Evolutionary conservation across 2,329 filamentous ascomycete species (phyloP), one percentile per base, ranked within the genome.

Genomic region (Chaetomium strumarium): DNA sequence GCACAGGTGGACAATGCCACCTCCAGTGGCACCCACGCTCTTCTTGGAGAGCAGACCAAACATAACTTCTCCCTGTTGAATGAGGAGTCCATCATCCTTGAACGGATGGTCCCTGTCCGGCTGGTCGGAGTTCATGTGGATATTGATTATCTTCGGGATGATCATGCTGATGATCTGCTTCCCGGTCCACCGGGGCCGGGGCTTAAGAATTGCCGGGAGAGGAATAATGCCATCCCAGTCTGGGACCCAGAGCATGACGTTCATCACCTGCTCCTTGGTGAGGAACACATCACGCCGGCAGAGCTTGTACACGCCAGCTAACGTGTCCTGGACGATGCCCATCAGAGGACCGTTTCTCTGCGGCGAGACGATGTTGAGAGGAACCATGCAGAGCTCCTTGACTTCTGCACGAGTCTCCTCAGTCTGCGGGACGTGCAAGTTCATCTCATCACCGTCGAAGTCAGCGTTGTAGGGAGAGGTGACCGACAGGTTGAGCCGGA

Each of bases 371-470:
- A 99, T 97, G 70, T 99, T 96, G 63, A 93, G 81, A 0, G 93
- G 93, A n/a, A 99, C 93, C 80, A 97, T 86, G 69, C 92, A 97
- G 13, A 99, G 81, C 67, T 97, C 86, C 69, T 84, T 89, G 62
- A 99, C 83, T 70, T 99, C 93, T 42, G 95, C 90, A 55, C 93
- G 87, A 33, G 95, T 95, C 71, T 99, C 95, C 67, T 99, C 91
- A 36, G 88, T 93, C 67, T 99, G 93, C 4, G 93, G 95, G 48
- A 99, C 95, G 80, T 99, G 93, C 74, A 99, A 83, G 68, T 99
- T 99, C 93, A 99, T 99, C 72, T 99, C 93, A 69, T 99, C 93
- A 73, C 93, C 93, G 67, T 99, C 93, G 73, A 99, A 99, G 88
- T 99, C 93, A 63, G 93, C 93, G 74, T 99, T 99, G 78, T 99